A percentile compares a stretch with the other conserved stretches of the same genome.
These are phyloP conservation scores for Suillus variegatus DNA, from an alignment of 768 basidiomycete genomes.

Conservation along the genomic window DNA sequence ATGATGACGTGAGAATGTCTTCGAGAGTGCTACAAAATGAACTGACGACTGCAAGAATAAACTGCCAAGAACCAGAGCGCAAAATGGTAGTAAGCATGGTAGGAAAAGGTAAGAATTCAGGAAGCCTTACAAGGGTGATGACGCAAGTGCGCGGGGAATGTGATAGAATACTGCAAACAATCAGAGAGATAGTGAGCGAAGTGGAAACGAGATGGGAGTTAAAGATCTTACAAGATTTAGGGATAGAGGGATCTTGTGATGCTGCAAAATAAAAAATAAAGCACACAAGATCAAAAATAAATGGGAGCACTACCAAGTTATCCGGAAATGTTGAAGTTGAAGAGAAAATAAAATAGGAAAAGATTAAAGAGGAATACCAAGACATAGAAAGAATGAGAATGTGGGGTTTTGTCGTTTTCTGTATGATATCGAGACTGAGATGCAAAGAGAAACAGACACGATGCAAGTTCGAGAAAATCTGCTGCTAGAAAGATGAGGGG, in stretches of 20 bases:
- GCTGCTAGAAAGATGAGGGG: neutral
- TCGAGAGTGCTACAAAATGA: neutral
- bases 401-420: constrained; percentile 3
- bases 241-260: neutral
- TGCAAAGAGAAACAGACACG: neutral
- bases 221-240: neutral
- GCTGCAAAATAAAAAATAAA: neutral
- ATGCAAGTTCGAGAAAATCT: neutral
- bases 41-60: constrained; percentile 1
- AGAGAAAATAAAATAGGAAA: neutral
- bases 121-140: neutral
- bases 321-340: neutral
- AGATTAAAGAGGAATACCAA: neutral
- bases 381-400: neutral
- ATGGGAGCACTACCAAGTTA: neutral
- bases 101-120: neutral
- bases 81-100: constrained; percentile 16
- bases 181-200: neutral
- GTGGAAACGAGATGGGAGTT: neutral
- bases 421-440: neutral
- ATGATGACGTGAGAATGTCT: neutral
- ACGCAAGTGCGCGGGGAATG: neutral
- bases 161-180: neutral
- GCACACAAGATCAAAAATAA: neutral
- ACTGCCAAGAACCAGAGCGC: constrained; percentile 7